Base-by-base conservation (phyloP, 352 stramenopile genomes). In the Globisporangium viniferum region DNA sequence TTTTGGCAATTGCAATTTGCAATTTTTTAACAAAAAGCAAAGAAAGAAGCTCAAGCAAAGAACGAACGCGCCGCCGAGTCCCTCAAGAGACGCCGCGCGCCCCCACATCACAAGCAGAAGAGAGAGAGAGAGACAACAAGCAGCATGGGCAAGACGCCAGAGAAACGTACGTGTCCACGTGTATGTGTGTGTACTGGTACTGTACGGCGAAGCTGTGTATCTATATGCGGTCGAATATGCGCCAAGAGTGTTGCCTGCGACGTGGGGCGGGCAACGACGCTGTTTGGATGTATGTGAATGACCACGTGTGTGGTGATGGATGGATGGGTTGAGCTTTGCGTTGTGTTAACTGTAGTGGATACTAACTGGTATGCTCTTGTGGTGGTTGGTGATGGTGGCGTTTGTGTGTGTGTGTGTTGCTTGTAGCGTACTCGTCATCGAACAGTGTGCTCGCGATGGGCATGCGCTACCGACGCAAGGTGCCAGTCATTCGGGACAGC, bases 401-500 rank as follows among this genome's bases (percentile, higher is more conserved):
- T 20, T 41, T 35, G 14, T 51, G 44, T 7, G 9, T n/a, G n/a
- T n/a, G 41, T 18, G 2, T 22, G 44, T 8, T 51, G 6, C 3
- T 33, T 71, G 33, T 41, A 41, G 22, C 72, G 15, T 39, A 66
- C 31, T 57, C 59, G 59, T 58, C 44, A 35, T 49, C 56, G 22
- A 66, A 54, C n/a, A 48, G 53, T 10, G 41, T 63, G 2, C 24
- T 62, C n/a, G 24, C 66, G 27, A 59, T 62, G 36, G 65, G 72
- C 39, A 66, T 88, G 72, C 77, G 79, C 55, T 89, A 91, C 46
- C 79, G 81, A 41, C 82, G 75, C 59, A 91, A 91, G 54, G 73
- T 77, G 63, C 70, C 69, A 39, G 57, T 66, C 27, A 51, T 35
- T 14, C 27, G 9, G 6, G 44, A 63, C 15, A 64, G 66, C 27